These are phyloP conservation scores for Quercus suber DNA, from an alignment of 306 rosid species.

Conservation along the genomic window DNA sequence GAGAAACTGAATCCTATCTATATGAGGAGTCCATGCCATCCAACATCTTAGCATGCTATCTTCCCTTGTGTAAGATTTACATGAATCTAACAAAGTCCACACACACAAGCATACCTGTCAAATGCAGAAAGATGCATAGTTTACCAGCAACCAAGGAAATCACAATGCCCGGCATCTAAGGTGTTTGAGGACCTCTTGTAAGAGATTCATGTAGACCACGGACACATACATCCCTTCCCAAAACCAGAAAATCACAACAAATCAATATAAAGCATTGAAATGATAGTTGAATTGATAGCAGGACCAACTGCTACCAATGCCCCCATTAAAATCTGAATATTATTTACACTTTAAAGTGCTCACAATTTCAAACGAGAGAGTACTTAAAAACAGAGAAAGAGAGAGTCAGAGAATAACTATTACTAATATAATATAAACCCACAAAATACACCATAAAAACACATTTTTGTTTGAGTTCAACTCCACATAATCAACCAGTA, in stretches of 20 bases:
- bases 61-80: too few relatives aligned
- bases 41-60: too few relatives aligned
- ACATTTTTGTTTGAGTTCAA: not conserved
- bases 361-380: conserved; percentile 8
- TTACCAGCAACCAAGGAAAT: not conserved
- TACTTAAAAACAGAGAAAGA: conserved; percentile 23
- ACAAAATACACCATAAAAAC: conserved; percentile 15
- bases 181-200: too few relatives aligned
- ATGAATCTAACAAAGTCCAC: too few relatives aligned
- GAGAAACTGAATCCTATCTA: too few relatives aligned
- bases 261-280: not conserved
- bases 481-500: not conserved
- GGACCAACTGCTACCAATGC: conserved; percentile 14
- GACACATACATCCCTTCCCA: not conserved
- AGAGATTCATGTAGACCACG: not conserved
- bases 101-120: too few relatives aligned
- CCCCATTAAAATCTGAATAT: conserved; percentile 28
- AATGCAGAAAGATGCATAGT: not conserved
- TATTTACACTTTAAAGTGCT: conserved; percentile 44
- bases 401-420: conserved; percentile 17
- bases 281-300: conserved; percentile 6
- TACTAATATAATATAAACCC: conserved; percentile 19
- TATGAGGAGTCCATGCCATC: too few relatives aligned
- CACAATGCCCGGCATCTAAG: not conserved
- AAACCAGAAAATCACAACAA: not conserved